phyloP scores from a whole-genome alignment of 78 protist genomes.

The Diacronema lutheri region DNA sequence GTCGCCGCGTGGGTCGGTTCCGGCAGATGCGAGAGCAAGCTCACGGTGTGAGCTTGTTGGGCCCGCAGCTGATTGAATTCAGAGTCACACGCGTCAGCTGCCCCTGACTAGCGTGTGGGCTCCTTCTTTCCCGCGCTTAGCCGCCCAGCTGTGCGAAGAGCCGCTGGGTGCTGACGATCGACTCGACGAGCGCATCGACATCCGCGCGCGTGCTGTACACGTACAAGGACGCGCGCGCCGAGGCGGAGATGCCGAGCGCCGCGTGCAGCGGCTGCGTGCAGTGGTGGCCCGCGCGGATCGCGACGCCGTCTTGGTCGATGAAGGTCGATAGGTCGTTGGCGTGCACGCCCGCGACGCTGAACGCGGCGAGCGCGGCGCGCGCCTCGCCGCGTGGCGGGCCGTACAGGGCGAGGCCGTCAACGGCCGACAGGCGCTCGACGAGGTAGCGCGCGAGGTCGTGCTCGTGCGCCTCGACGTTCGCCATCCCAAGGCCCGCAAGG shows the following conservation, averaged over 20 bases:
- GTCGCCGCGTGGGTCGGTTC: too few relatives aligned
- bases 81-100: too few relatives aligned
- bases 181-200: background rate
- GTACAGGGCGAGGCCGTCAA: background rate
- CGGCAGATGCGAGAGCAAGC: too few relatives aligned
- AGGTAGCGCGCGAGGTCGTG: slow-evolving; percentile 3
- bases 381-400: background rate
- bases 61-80: too few relatives aligned
- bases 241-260: slow-evolving; percentile 1
- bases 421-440: background rate
- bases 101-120: too few relatives aligned
- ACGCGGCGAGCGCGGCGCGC: slow-evolving; percentile 21
- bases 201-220: background rate
- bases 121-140: too few relatives aligned
- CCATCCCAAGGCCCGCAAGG: slow-evolving; percentile 15
- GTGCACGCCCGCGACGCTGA: slow-evolving; percentile 32
- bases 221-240: slow-evolving; percentile 33
- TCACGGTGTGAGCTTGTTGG: too few relatives aligned
- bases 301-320: slow-evolving; percentile 48
- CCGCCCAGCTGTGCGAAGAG: too few relatives aligned
- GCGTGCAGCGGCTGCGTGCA: slow-evolving; percentile 34
- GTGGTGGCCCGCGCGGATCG: slow-evolving; percentile 51
- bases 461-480: background rate
- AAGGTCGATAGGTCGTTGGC: slow-evolving; percentile 44
- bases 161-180: background rate